A percentile compares a stretch with the other conserved stretches of the same genome.
Conservation (phyloP, 2,329 filamentous ascomycete genomes). For the Aspergillus transmontanensis region DNA sequence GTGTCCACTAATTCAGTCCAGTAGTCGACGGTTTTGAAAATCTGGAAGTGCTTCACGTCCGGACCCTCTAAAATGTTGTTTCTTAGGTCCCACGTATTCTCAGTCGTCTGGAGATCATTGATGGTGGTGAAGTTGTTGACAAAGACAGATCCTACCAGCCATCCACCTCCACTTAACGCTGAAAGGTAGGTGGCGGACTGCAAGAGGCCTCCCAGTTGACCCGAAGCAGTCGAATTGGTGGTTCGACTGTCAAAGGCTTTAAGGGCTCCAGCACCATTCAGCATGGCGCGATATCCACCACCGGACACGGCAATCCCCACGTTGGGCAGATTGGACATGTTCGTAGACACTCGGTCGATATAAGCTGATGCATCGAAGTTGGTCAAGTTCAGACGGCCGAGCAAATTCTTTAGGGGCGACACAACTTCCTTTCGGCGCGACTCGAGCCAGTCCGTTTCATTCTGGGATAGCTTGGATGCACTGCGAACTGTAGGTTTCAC, state of each 20-base stretch:
- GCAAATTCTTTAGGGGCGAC: slow-evolving; percentile 70
- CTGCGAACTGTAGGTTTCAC: slow-evolving; percentile 68
- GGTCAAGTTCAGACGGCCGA: slow-evolving; percentile 70
- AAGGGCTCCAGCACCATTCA: slow-evolving; percentile 79
- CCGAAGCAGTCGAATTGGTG: slow-evolving; percentile 58
- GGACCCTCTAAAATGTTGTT: slow-evolving; percentile 53
- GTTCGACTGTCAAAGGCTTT: slow-evolving; percentile 79
- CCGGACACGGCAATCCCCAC: slow-evolving; percentile 80
- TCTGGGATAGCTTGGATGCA: slow-evolving; percentile 64
- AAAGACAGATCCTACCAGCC: slow-evolving; percentile 81
- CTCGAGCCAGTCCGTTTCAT: slow-evolving; percentile 75
- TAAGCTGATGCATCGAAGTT: slow-evolving; percentile 76
- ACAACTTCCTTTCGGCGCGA: slow-evolving; percentile 73
- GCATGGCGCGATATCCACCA: slow-evolving; percentile 80
- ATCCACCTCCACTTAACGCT: slow-evolving; percentile 80
- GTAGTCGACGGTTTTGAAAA: slow-evolving; percentile 59
- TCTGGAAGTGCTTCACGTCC: slow-evolving; percentile 39
- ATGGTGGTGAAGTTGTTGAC: slow-evolving; percentile 78
- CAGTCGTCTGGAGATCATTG: slow-evolving; percentile 35
- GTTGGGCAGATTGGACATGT: slow-evolving; percentile 64
- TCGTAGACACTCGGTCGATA: slow-evolving; percentile 61
- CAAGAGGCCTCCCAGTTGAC: slow-evolving; percentile 77
- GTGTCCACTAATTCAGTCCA: slow-evolving; percentile 34
- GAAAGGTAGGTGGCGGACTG: slow-evolving; percentile 81
- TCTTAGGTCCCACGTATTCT: slow-evolving; percentile 32